These are phyloP conservation scores for Trichopus zeylanicus DNA, from an alignment of 116 monocot genomes.

Conservation along the genomic window DNA sequence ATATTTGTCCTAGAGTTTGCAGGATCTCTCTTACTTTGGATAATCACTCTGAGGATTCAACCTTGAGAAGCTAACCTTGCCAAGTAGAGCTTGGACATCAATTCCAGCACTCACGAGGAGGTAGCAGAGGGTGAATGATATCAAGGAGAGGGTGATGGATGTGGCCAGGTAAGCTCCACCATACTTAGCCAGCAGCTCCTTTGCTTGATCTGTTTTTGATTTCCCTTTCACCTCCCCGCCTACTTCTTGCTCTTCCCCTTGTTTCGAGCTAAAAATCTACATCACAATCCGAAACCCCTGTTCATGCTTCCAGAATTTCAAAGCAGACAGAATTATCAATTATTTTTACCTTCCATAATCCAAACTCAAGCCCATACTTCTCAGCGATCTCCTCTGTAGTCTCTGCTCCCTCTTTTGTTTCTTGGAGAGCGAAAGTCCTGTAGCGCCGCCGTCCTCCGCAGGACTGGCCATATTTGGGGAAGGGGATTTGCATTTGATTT, in stretches of 20 bases:
- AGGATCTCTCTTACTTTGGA: neutral
- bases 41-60: neutral
- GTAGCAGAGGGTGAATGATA: conserved; percentile 87
- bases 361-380: conserved; percentile 57
- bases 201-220: conserved; percentile 79
- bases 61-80: conserved; percentile 36
- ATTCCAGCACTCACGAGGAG: conserved; percentile 72
- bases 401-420: conserved; percentile 23
- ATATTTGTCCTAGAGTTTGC: too few species aligned
- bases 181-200: conserved; percentile 87
- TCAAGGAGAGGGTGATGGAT: conserved; percentile 79
- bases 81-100: conserved; percentile 73
- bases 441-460: too few species aligned
- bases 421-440: conserved; percentile 29
- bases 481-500: too few species aligned
- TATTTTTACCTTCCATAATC: conserved; percentile 54
- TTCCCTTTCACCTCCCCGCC: too few species aligned
- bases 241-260: conserved; percentile 11
- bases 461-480: too few species aligned
- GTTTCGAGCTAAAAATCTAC: conserved; percentile 79
- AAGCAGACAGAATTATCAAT: too few species aligned
- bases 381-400: conserved; percentile 33
- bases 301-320: too few species aligned
- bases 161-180: conserved; percentile 94
- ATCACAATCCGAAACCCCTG: neutral